Evolutionary conservation across 495 filamentous ascomycete genomes (phyloP).

Genomic region (Paragyromitra xinjiangensis): DNA sequence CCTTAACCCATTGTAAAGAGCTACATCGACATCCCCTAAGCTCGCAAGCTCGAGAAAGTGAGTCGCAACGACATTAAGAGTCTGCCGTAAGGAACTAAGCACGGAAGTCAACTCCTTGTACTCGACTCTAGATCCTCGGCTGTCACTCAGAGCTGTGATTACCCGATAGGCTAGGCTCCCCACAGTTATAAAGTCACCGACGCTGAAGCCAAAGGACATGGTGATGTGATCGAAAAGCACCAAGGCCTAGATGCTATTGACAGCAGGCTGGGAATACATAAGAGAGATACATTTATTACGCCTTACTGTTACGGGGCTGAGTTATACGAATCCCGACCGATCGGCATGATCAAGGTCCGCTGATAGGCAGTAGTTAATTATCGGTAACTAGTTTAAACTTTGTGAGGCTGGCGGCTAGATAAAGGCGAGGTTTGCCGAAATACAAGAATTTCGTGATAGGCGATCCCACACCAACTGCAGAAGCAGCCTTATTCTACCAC

Average conservation of each 20-base stretch:
- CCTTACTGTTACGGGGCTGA: no score
- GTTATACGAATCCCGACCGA: no score
- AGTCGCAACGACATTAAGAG: not conserved
- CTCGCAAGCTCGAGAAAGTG: not conserved
- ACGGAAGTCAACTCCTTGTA: conserved; percentile 8
- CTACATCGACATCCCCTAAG: not conserved
- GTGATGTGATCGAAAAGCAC: not conserved
- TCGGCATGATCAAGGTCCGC: no score
- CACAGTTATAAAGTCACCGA: conserved; percentile 11
- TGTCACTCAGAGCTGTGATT: conserved; percentile 4
- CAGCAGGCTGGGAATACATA: not conserved
- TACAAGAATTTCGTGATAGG: no score
- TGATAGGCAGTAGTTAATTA: no score
- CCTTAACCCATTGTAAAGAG: not conserved
- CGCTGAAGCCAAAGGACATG: conserved; percentile 10
- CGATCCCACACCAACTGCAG: no score
- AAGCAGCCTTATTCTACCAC: no score
- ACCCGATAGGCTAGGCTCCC: not conserved
- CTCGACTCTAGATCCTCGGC: conserved; percentile 3
- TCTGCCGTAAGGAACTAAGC: not conserved
- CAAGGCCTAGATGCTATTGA: not conserved
- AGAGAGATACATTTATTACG: no score
- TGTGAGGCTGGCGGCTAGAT: no score
- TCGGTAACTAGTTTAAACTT: no score
- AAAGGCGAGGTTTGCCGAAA: no score